These are phyloP conservation scores for Citrus reticulata DNA, from an alignment of 345 rosid genomes.

Conservation along the genomic window DNA sequence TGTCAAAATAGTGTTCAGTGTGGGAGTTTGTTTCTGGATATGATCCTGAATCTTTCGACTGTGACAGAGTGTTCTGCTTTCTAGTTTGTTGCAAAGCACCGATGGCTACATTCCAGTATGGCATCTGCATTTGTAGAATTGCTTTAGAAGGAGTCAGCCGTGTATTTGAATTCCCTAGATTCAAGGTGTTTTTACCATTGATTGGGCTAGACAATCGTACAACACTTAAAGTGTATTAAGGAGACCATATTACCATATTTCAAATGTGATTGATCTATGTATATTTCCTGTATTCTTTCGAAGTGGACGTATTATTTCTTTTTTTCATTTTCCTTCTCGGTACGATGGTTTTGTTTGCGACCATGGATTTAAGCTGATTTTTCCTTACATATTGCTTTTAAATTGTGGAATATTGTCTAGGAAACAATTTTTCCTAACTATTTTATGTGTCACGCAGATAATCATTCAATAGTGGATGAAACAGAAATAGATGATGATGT, in stretches of 20 bases:
- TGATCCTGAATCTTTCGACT: background rate
- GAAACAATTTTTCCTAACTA: background rate
- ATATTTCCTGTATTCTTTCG: background rate
- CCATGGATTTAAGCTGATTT: background rate
- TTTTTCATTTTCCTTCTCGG: background rate
- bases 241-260: background rate
- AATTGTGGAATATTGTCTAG: background rate
- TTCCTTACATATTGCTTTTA: background rate
- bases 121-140: background rate
- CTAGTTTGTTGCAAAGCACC: background rate
- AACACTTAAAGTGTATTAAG: background rate
- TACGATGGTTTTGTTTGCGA: background rate
- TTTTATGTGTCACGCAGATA: constrained; percentile 21
- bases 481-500: constrained; percentile 47
- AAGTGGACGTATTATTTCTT: background rate
- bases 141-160: background rate
- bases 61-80: background rate
- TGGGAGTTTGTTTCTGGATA: background rate
- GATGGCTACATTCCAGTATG: background rate
- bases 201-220: background rate
- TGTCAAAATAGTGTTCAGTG: background rate
- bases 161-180: background rate
- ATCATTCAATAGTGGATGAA: constrained; percentile 22
- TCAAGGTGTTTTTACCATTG: background rate
- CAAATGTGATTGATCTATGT: background rate